A percentile compares a stretch with the other conserved stretches of the same genome.
Evolutionary conservation across 75 land plant genomes (phyloP).

Genomic region (Selaginella tamariscina): DNA sequence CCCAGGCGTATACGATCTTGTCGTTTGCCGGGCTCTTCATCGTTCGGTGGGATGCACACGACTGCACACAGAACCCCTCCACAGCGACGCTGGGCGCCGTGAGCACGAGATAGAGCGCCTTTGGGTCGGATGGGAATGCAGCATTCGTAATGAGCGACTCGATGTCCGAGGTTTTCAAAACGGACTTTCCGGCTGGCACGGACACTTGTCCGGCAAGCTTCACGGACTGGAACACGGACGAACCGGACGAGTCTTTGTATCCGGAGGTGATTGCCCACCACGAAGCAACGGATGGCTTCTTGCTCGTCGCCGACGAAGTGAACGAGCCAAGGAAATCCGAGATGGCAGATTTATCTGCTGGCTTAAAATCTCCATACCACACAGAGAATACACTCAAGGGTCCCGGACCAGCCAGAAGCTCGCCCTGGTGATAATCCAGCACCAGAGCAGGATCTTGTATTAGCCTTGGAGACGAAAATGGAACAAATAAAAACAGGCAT

Average conservation of each 20-base stretch:
- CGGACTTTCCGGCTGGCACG: background rate
- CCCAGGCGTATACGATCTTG: constrained; percentile 15
- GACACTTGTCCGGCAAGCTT: background rate
- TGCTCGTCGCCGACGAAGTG: background rate
- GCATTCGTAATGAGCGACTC: background rate
- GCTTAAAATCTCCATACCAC: background rate
- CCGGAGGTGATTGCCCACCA: constrained; percentile 22
- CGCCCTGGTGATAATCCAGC: background rate
- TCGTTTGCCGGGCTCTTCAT: background rate
- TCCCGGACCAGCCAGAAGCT: background rate
- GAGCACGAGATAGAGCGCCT: constrained; percentile 33
- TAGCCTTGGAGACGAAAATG: too few relatives aligned
- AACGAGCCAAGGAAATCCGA: background rate
- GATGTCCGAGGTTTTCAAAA: background rate
- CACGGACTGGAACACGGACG: constrained; percentile 15
- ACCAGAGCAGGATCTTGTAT: background rate
- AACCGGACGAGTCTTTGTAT: constrained; percentile 18
- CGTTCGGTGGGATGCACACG: constrained; percentile 46
- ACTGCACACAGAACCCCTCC: constrained; percentile 59
- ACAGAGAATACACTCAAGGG: background rate
- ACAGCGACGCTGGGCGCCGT: constrained; percentile 48
- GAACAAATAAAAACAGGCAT: too few relatives aligned
- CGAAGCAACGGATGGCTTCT: constrained; percentile 10
- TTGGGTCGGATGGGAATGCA: constrained; percentile 12
- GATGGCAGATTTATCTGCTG: background rate